Evolutionary conservation across 352 stramenopile species (phyloP).

Genomic region (Globisporangium cystogenes): DNA sequence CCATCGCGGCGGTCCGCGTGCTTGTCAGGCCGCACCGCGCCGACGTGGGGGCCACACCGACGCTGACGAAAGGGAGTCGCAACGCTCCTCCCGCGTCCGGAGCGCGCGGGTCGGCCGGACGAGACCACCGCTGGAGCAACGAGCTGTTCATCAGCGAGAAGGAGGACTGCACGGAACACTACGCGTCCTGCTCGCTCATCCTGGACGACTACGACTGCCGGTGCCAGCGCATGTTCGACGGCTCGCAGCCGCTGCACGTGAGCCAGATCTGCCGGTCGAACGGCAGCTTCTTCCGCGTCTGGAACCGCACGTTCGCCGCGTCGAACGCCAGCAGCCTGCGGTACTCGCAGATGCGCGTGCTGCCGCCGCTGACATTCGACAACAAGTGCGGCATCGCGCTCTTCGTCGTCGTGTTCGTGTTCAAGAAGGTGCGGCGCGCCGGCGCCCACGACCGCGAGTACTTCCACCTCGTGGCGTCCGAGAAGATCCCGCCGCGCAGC

Average conservation of each 20-base stretch:
- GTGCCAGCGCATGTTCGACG: slow-evolving; percentile 78
- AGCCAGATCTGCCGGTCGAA: slow-evolving; percentile 67
- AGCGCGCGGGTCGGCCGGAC: slow-evolving; percentile 9
- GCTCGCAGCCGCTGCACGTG: slow-evolving; percentile 61
- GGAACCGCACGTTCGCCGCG: slow-evolving; percentile 51
- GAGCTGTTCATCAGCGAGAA: slow-evolving; percentile 71
- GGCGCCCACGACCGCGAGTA: slow-evolving; percentile 61
- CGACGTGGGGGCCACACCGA: background rate
- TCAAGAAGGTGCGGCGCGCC: slow-evolving; percentile 68
- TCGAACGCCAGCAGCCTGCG: slow-evolving; percentile 61
- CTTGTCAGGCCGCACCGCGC: slow-evolving; percentile 54
- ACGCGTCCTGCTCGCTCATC: slow-evolving; percentile 59
- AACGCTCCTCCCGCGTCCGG: background rate
- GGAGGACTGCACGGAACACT: slow-evolving; percentile 47
- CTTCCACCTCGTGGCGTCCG: slow-evolving; percentile 65
- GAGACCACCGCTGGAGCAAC: slow-evolving; percentile 77
- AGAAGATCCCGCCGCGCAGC: slow-evolving; percentile 40
- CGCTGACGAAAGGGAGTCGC: background rate
- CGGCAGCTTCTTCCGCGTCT: slow-evolving; percentile 65
- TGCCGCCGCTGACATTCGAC: slow-evolving; percentile 62
- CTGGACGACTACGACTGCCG: slow-evolving; percentile 69
- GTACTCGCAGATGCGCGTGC: slow-evolving; percentile 62
- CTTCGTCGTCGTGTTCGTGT: slow-evolving; percentile 63
- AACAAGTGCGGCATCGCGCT: slow-evolving; percentile 77
- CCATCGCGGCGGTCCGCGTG: slow-evolving; percentile 48